Base-by-base conservation (phyloP, 2,329 filamentous ascomycete genomes). In the Teratosphaeria gauchensis region DNA sequence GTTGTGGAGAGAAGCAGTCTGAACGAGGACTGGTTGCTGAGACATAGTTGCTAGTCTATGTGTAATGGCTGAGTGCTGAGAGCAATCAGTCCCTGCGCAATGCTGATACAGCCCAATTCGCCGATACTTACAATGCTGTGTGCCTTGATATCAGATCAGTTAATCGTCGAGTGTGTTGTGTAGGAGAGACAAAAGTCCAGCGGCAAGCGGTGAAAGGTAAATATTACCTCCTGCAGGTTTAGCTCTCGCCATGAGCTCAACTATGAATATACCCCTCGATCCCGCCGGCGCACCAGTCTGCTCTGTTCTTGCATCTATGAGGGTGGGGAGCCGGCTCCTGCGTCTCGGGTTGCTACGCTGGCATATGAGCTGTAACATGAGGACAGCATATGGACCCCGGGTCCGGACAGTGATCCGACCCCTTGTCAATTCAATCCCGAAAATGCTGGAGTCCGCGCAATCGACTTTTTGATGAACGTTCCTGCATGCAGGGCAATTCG, bases 1-100 rank as follows among this genome's bases (percentile, higher is more conserved):
- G 69, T 74, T 76, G 65, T 80, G 76, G 55, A 80, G 77, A 56
- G 76, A 78, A 63, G 77, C 78, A 56, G 76, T 76, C 58, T 76
- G 75, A 56, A 80, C 75, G 64, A 69, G 65, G 57, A 73, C 71
- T 38, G 69, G 69, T 57, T 65, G 59, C 54, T 67, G 62, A 57
- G 68, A 62, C 66, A 69, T 70, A 57, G 28, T 69, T 62, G 52
- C 52, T 58, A 55, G 21, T 46, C 38, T 35, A 35, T 21, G 11
- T 21, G 12, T 21, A 24, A 31, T 21, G n/a, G 33, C 33, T 35
- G 42, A 21, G 42, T 19, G 4, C 42, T 21, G 19, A 35, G 14
- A 35, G 19, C 19, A 42, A 28, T 56, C 55, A 56, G 55, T 56
- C 11, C 33, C 30, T 8, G 30, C 16, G 11, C 53, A 14, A 33